phyloP scores from a whole-genome alignment of 495 filamentous ascomycete genomes.

The Aspergillus sparsus region DNA sequence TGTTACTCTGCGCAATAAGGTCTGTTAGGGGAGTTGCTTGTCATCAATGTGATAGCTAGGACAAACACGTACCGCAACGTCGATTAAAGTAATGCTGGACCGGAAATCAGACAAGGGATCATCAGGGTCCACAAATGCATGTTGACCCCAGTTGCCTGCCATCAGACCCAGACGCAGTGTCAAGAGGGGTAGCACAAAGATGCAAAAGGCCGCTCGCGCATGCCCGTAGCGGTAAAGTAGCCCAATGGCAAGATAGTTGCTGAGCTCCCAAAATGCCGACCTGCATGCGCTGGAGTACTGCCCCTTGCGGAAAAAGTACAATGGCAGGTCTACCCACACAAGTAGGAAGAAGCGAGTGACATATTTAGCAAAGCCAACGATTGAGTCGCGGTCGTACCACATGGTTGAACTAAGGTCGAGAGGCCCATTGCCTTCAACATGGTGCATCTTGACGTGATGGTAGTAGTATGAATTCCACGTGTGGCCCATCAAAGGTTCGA shows the following conservation, averaged over 20 bases:
- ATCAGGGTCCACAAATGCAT: slow-evolving; percentile 68
- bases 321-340: slow-evolving; percentile 71
- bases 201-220: slow-evolving; percentile 56
- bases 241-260: slow-evolving; percentile 52
- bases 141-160: slow-evolving; percentile 77
- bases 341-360: slow-evolving; percentile 70
- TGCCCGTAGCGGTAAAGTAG: slow-evolving; percentile 48
- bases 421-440: slow-evolving; percentile 79
- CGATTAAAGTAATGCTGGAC: slow-evolving; percentile 71
- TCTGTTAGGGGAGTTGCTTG: slow-evolving; percentile 1
- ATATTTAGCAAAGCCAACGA: slow-evolving; percentile 65
- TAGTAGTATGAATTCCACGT: slow-evolving; percentile 85
- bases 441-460: slow-evolving; percentile 84
- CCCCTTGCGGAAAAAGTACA: slow-evolving; percentile 65
- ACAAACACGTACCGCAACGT: slow-evolving; percentile 60
- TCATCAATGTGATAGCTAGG: no score
- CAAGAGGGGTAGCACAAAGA: slow-evolving; percentile 60
- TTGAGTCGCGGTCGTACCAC: slow-evolving; percentile 70
- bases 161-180: slow-evolving; percentile 65
- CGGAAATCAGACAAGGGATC: slow-evolving; percentile 70
- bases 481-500: slow-evolving; percentile 75
- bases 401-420: slow-evolving; percentile 74
- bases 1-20: slow-evolving; percentile 55
- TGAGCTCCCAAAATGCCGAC: slow-evolving; percentile 57
- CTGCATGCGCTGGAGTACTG: slow-evolving; percentile 53